Evolutionary conservation across 2,329 filamentous ascomycete genomes (phyloP), one percentile per base, ranked within the genome.

Genomic region (Coniochaeta sp.): DNA sequence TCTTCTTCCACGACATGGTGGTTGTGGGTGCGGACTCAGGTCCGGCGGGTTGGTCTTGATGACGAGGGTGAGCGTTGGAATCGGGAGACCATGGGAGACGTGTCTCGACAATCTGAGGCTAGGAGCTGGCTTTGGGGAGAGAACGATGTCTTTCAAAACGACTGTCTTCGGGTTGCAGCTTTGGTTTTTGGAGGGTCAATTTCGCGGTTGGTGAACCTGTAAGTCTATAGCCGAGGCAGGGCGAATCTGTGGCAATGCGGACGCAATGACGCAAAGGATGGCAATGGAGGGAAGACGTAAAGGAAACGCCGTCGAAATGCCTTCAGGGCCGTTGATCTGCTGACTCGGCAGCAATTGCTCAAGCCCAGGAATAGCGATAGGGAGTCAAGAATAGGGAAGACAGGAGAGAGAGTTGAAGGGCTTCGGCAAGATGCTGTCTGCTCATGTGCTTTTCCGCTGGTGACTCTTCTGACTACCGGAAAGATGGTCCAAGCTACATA

Each of bases 1-100:
- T 89, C 74, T 88, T 89, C 81, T 89, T 96, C 93, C 93, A 98
- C 81, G 90, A 90, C 93, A 97, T 97, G 74, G 71, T 68, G 65
- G 63, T 58, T 57, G 61, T 36, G 57, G n/a, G 59, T 60, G 59
- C 47, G 66, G 63, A 67, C 64, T 63, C 60, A 64, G 54, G 62
- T 34, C 55, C 60, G 57, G 64, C 67, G 67, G 67, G 66, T 67
- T 67, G 67, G 62, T 61, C 55, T 56, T 38, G 28, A 38, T 56
- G 28, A 59, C 59, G 38, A 57, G 62, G 60, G 55, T 54, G 19
- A 60, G 59, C 57, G 60, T 40, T 14, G 62, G 58, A 34, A 59
- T 59, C 56, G 24, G 61, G 64, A 58, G 63, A 67, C 62, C 64
- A 68, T 68, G 62, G 56, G 56, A 50, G n/a, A 52, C 22, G 56